phyloP scores from a whole-genome alignment of 148 eudicot genomes.

The Heliamphora exappendiculata region DNA sequence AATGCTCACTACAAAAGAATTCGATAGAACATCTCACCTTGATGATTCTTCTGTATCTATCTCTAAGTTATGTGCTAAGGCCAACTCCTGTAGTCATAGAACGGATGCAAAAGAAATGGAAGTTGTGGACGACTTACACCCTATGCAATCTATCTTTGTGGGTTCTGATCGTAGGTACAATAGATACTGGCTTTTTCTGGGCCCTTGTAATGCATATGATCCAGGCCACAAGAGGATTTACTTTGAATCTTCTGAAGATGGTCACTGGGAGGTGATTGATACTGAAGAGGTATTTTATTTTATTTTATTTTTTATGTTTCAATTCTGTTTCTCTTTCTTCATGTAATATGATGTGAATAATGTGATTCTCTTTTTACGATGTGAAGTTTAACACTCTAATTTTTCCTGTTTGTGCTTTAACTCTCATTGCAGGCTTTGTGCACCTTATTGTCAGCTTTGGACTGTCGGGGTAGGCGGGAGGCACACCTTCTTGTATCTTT shows the following conservation, averaged over 20 bases:
- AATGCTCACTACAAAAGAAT: conserved; percentile 17
- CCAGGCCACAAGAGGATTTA: conserved; percentile 86
- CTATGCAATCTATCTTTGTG: conserved; percentile 84
- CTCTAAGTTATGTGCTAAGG: conserved; percentile 29
- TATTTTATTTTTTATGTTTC: neutral
- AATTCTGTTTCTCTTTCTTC: neutral
- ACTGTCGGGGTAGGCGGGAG: conserved; percentile 69
- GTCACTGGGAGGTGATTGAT: conserved; percentile 90
- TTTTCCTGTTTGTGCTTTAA: conserved; percentile 12
- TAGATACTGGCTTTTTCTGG: conserved; percentile 95
- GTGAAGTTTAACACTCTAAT: neutral
- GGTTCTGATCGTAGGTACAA: conserved; percentile 97
- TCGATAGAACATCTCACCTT: conserved; percentile 32
- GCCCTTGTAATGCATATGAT: conserved; percentile 76
- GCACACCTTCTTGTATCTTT: conserved; percentile 68
- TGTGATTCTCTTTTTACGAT: neutral
- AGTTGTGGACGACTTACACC: conserved; percentile 42
- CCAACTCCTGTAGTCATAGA: conserved; percentile 22
- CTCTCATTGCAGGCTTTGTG: conserved; percentile 53
- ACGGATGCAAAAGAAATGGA: conserved; percentile 22
- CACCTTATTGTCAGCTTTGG: conserved; percentile 56
- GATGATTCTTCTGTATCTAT: conserved; percentile 52
- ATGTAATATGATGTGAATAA: neutral
- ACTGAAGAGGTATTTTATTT: conserved; percentile 71
- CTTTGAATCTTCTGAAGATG: conserved; percentile 98